These are phyloP conservation scores for Rhynchosporium graminicola DNA, from an alignment of 2,329 filamentous ascomycete genomes.

Conservation along the genomic window DNA sequence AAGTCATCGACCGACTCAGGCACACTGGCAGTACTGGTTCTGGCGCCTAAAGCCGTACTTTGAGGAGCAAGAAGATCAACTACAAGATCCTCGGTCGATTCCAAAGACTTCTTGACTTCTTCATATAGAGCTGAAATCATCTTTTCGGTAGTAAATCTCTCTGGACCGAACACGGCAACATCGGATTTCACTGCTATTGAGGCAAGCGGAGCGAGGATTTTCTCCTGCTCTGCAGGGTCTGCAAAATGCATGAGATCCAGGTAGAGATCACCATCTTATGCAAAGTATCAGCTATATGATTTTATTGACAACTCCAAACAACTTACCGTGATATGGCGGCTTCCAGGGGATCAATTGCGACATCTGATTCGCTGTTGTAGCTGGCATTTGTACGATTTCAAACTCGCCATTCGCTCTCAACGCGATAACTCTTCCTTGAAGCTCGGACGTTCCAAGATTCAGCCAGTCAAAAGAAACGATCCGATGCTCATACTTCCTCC, in stretches of 20 bases:
- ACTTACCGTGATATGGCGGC: slow-evolving; percentile 51
- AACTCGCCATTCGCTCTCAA: slow-evolving; percentile 61
- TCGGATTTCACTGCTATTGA: slow-evolving; percentile 55
- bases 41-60: neutral
- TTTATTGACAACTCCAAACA: neutral
- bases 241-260: slow-evolving; percentile 57
- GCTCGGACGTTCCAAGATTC: slow-evolving; percentile 55
- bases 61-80: slow-evolving; percentile 27
- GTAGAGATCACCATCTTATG: slow-evolving; percentile 52
- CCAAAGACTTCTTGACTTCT: slow-evolving; percentile 33
- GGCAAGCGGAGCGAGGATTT: slow-evolving; percentile 56
- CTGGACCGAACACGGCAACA: slow-evolving; percentile 57
- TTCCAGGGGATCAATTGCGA: slow-evolving; percentile 64
- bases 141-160: slow-evolving; percentile 46
- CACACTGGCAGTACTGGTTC: neutral
- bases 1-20: slow-evolving; percentile 18
- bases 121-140: slow-evolving; percentile 34
- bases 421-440: slow-evolving; percentile 60
- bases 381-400: slow-evolving; percentile 63
- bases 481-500: slow-evolving; percentile 52
- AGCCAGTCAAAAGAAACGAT: slow-evolving; percentile 71
- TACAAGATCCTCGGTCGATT: slow-evolving; percentile 30
- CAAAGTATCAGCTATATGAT: slow-evolving; percentile 34
- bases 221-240: slow-evolving; percentile 53
- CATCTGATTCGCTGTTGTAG: slow-evolving; percentile 57